Evolutionary conservation across 495 filamentous ascomycete species (phyloP).

Genomic region (Podospora bellae-mahoneyi): DNA sequence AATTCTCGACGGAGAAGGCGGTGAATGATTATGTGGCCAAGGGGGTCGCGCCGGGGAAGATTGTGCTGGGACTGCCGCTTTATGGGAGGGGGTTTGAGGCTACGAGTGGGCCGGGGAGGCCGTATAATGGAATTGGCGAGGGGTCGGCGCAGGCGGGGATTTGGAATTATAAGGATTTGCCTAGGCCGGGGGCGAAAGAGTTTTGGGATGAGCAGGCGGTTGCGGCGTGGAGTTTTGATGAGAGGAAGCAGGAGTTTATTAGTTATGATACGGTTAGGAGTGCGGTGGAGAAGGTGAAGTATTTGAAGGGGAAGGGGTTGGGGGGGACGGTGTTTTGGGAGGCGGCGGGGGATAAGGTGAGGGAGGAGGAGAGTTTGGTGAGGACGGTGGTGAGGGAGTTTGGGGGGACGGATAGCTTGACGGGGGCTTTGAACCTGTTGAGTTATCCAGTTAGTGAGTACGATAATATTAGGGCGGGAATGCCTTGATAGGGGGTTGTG

Average conservation of each 20-base stretch:
- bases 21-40: constrained; percentile 61
- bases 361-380: constrained; percentile 59
- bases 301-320: constrained; percentile 59
- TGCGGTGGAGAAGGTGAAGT: constrained; percentile 60
- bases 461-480: constrained; percentile 59
- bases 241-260: constrained; percentile 56
- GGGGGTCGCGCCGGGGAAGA: constrained; percentile 63
- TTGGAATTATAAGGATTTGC: constrained; percentile 72
- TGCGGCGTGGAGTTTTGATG: constrained; percentile 72
- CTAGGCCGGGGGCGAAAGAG: constrained; percentile 47
- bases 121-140: constrained; percentile 64
- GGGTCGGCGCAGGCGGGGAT: constrained; percentile 70
- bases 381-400: constrained; percentile 54
- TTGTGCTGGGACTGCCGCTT: constrained; percentile 79
- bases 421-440: constrained; percentile 59
- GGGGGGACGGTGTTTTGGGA: constrained; percentile 94
- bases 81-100: constrained; percentile 77
- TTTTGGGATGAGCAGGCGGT: constrained; percentile 47
- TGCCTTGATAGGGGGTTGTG: constrained; percentile 26
- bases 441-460: constrained; percentile 67
- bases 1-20: constrained; percentile 66
- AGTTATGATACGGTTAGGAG: constrained; percentile 68
- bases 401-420: constrained; percentile 50
- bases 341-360: constrained; percentile 65
- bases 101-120: constrained; percentile 66